Conservation (phyloP, 148 eudicot genomes). For the Fagopyrum homotropicum region DNA sequence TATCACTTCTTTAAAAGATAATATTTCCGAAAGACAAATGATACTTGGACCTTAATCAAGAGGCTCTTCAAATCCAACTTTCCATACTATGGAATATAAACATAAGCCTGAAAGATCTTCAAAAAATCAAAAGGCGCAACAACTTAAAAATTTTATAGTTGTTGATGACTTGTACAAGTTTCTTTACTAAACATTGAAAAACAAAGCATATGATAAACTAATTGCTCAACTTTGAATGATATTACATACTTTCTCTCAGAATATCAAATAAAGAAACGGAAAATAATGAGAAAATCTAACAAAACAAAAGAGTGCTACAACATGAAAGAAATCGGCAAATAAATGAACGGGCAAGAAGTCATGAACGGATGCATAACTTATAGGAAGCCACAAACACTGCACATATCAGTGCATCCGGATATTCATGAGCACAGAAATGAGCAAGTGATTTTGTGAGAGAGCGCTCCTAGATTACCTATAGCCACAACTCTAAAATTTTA, state of each 20-base stretch:
- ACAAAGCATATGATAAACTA: neutral
- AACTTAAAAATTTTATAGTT: neutral
- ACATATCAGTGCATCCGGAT: neutral
- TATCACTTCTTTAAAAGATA: constrained; percentile 13
- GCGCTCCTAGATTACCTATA: neutral
- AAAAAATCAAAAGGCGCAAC: neutral
- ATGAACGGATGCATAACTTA: neutral
- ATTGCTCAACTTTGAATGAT: neutral
- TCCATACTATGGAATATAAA: neutral
- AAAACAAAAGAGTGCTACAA: neutral
- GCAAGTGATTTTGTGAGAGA: neutral
- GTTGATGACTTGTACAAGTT: neutral
- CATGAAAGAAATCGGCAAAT: neutral
- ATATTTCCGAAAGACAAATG: neutral
- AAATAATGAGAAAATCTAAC: neutral
- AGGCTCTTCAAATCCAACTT: neutral
- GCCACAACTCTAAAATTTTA: neutral
- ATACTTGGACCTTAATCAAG: neutral
- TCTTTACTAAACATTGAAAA: neutral
- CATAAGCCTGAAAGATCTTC: neutral
- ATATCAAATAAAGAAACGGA: neutral
- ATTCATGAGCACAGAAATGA: neutral
- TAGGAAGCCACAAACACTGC: neutral
- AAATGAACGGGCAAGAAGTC: neutral
- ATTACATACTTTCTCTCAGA: neutral